phyloP scores from a whole-genome alignment of 139 green algal species.

The Chlorella sp. region DNA sequence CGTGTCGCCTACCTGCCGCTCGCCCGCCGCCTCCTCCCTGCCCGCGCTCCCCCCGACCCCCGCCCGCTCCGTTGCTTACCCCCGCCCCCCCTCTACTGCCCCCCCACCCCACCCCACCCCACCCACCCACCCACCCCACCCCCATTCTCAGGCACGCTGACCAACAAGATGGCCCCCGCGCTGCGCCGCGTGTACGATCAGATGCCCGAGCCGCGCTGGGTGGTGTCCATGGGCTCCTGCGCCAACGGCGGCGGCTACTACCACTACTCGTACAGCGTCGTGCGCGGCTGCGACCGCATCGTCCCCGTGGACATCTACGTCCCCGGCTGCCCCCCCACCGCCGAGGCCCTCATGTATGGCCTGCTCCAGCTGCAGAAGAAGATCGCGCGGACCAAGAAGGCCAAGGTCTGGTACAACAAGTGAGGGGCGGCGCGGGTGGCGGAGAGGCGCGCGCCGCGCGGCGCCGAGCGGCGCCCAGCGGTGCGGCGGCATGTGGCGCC shows the following conservation, averaged over 20 bases:
- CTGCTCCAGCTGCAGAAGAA: slow-evolving; percentile 93
- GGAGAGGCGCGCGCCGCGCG: too few relatives aligned
- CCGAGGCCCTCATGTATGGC: slow-evolving; percentile 94
- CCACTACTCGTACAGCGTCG: slow-evolving; percentile 94
- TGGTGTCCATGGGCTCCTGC: slow-evolving; percentile 95
- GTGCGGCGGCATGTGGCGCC: too few relatives aligned
- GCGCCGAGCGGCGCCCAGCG: background rate
- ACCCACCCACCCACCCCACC: too few relatives aligned
- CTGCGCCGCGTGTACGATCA: slow-evolving; percentile 87
- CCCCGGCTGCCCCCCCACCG: slow-evolving; percentile 91
- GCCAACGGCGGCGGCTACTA: slow-evolving; percentile 98
- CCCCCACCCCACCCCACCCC: too few relatives aligned
- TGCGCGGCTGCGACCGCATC: slow-evolving; percentile 94
- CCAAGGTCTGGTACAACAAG: slow-evolving; percentile 57
- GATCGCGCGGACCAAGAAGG: slow-evolving; percentile 60
- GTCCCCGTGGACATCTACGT: slow-evolving; percentile 98
- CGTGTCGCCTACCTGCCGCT: too few relatives aligned
- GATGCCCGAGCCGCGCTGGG: slow-evolving; percentile 97
- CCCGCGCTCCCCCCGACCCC: too few relatives aligned
- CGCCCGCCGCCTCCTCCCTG: too few relatives aligned
- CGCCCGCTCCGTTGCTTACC: too few relatives aligned
- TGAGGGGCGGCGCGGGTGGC: too few relatives aligned
- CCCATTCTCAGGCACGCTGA: too few relatives aligned
- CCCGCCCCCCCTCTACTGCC: too few relatives aligned
- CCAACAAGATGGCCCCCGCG: slow-evolving; percentile 98